phyloP scores from a whole-genome alignment of 2,329 filamentous ascomycete species.

The Amphichorda felina region DNA sequence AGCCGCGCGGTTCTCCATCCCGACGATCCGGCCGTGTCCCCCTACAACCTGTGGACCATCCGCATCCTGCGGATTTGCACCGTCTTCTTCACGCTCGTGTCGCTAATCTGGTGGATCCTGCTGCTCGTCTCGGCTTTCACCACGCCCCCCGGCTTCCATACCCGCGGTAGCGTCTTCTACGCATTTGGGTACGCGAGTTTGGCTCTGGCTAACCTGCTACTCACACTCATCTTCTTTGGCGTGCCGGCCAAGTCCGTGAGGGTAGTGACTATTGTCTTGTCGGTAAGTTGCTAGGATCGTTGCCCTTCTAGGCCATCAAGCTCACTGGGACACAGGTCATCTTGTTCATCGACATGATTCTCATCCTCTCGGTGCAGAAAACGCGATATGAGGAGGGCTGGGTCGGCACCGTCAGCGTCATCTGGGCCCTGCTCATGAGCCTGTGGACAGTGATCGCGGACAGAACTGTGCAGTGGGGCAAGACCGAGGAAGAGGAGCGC shows the following conservation, averaged over 20 bases:
- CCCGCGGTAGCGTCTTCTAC: conserved; percentile 85
- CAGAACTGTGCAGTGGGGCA: conserved; percentile 79
- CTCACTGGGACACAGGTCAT: conserved; percentile 21
- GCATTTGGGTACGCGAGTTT: conserved; percentile 75
- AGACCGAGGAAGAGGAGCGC: conserved; percentile 83
- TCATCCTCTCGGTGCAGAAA: conserved; percentile 64
- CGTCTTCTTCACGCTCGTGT: conserved; percentile 60
- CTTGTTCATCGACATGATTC: conserved; percentile 54
- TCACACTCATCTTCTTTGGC: conserved; percentile 77
- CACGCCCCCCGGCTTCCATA: conserved; percentile 76
- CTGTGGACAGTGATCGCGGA: conserved; percentile 72
- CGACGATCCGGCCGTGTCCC: conserved; percentile 51
- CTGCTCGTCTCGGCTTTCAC: conserved; percentile 85
- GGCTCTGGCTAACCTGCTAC: conserved; percentile 62
- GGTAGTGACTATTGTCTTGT: conserved; percentile 57
- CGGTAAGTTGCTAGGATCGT: conserved; percentile 20
- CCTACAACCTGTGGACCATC: conserved; percentile 91
- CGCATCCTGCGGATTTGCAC: conserved; percentile 70
- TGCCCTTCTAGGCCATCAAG: conserved; percentile 10
- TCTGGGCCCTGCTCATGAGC: conserved; percentile 70
- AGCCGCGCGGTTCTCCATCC: conserved; percentile 21
- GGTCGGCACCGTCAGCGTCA: conserved; percentile 75
- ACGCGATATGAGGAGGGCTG: conserved; percentile 78
- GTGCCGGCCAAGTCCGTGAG: conserved; percentile 72
- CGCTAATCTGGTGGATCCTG: conserved; percentile 86